Base-by-base conservation (phyloP, 1,139 yeast species). In the Arxiozyma bovina region DNA sequence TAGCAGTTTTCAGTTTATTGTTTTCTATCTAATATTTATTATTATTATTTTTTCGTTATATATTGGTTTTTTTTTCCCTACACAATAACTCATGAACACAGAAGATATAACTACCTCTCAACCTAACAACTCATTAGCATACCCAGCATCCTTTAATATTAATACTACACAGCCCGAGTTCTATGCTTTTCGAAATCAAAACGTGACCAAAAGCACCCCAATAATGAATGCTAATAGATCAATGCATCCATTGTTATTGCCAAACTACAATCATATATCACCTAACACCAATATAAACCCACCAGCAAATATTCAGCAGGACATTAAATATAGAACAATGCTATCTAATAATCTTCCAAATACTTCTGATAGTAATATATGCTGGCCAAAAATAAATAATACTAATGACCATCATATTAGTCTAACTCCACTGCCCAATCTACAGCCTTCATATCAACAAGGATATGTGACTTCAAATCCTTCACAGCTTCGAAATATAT, bases 191-290 rank as follows among this genome's bases (percentile, higher is more conserved):
- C 22, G 1, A 11, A 45, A 30, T 17, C 18, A 11, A 30, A 46
- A 23, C 1, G 34, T 21, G 30, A 46, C n/a, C 34, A 49, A 49
- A 49, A 50, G 50, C 18, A 48, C 45, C 17, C 48, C 54, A 11
- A 52, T 56, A 8, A 42, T 20, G 11, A 56, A 56, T 46, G 50
- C 43, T n/a, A 55, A 56, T 40, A 50, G 45, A 25, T n/a, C 48
- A 15, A 56, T 56, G 58, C 57, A 56, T 25, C 58, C 57, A 17
- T 42, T 56, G 12, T 34, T 56, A 21, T 20, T 54, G 12, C 58
- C 57, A 41, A 51, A 47, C 9, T 17, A 45, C 7, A 45, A 22
- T 20, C 25, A 41, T 23, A n/a, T 42, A n/a, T 23, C 34, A 30
- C n/a, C 20, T 21, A 42, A 30, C 21, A 42, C 6, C 12, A 42